Evolutionary conservation across 225 moss, liverwort and hornwort species (phyloP).

Genomic region (Asterella californica): DNA sequence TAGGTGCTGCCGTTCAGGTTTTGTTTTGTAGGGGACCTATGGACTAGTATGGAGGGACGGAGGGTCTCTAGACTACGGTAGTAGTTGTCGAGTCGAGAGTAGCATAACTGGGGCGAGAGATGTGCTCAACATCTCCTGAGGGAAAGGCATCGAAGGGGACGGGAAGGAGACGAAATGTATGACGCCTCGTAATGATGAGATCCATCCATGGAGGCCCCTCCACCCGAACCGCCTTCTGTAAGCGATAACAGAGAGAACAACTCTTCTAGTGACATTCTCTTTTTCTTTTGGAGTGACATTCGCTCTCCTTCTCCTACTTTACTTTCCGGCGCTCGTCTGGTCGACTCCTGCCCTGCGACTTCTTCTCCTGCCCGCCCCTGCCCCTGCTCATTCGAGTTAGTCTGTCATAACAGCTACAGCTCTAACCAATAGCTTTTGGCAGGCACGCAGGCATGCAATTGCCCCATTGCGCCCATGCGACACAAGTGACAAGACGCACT

Average conservation of each 20-base stretch:
- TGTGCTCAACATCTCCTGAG: background rate
- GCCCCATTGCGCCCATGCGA: no score
- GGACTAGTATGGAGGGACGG: no score
- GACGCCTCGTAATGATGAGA: background rate
- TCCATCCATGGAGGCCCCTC: background rate
- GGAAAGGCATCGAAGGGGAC: background rate
- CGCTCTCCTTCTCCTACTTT: background rate
- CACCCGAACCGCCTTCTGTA: background rate
- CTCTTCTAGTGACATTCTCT: conserved; percentile 10
- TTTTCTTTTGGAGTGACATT: background rate
- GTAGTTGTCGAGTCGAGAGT: background rate
- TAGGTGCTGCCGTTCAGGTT: conserved; percentile 5
- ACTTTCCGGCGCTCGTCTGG: background rate
- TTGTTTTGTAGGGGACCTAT: background rate
- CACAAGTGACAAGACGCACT: no score
- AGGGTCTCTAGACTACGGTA: background rate
- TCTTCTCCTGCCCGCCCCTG: background rate
- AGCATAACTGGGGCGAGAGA: no score
- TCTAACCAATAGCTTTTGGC: background rate
- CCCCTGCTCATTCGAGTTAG: background rate
- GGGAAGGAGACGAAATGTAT: conserved; percentile 4
- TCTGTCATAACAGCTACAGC: background rate
- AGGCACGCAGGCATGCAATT: background rate
- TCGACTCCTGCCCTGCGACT: background rate
- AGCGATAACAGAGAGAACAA: background rate